Conservation (phyloP, 2,329 filamentous ascomycete genomes). For the Phialophora macrospora region DNA sequence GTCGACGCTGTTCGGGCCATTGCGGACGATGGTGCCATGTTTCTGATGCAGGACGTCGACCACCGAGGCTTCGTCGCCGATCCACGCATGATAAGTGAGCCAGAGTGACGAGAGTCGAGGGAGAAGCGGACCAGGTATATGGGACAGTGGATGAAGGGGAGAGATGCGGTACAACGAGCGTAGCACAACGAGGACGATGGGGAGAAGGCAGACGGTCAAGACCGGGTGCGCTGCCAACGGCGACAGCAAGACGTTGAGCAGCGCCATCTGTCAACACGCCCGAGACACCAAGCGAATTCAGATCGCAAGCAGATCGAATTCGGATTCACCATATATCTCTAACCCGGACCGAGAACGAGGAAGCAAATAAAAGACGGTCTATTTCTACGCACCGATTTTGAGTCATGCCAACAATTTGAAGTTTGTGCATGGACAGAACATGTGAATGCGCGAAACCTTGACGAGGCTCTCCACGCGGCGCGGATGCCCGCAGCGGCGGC, state of each 20-base stretch:
- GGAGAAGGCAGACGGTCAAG: slow-evolving; percentile 24
- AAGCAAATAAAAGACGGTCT: background rate
- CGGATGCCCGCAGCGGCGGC: slow-evolving; percentile 9
- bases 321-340: background rate
- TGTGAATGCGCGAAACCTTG: background rate
- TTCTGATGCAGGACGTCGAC: slow-evolving; percentile 43
- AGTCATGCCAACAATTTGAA: background rate
- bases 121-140: slow-evolving; percentile 48
- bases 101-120: slow-evolving; percentile 44
- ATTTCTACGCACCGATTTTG: slow-evolving; percentile 4
- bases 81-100: slow-evolving; percentile 44
- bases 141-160: slow-evolving; percentile 47
- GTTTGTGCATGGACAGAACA: background rate
- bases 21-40: slow-evolving; percentile 47
- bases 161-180: slow-evolving; percentile 44
- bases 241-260: slow-evolving; percentile 20
- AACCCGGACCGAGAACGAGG: background rate
- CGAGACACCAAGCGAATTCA: background rate
- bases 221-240: slow-evolving; percentile 23
- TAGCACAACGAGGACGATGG: slow-evolving; percentile 26
- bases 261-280: slow-evolving; percentile 21
- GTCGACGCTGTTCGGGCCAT: slow-evolving; percentile 49
- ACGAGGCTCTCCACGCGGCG: background rate
- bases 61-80: slow-evolving; percentile 44
- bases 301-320: background rate